Evolutionary conservation across 371 early-diverging fungal genomes (phyloP).

Genomic region (Mortierella sp.): DNA sequence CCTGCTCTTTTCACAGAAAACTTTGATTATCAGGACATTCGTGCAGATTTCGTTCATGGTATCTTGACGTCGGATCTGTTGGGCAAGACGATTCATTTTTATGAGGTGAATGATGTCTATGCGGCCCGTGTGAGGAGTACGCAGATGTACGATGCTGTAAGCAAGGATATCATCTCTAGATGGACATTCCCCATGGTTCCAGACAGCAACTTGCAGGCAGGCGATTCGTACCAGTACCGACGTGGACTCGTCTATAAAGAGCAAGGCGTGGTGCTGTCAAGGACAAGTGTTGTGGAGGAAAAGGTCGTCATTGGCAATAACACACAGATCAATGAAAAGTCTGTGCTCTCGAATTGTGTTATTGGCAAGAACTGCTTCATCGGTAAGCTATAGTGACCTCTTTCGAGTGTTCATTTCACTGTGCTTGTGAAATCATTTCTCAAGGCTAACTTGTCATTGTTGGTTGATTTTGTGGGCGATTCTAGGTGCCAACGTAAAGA

Average conservation of each 20-base stretch:
- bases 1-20: constrained; percentile 96
- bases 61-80: constrained; percentile 91
- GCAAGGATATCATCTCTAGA: constrained; percentile 88
- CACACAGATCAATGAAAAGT: constrained; percentile 80
- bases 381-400: constrained; percentile 49
- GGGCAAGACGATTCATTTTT: constrained; percentile 87
- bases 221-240: constrained; percentile 74
- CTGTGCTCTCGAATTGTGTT: constrained; percentile 77
- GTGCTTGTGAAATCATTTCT: background rate
- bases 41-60: constrained; percentile 92
- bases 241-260: constrained; percentile 91
- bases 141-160: constrained; percentile 85
- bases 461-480: background rate
- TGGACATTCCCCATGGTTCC: constrained; percentile 96
- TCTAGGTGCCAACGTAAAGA: constrained; percentile 70
- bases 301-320: constrained; percentile 86
- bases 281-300: constrained; percentile 81
- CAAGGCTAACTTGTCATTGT: background rate
- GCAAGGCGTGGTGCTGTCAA: constrained; percentile 74
- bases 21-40: constrained; percentile 95
- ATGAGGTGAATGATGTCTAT: constrained; percentile 82
- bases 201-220: constrained; percentile 80
- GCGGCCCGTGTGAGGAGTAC: constrained; percentile 86
- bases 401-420: background rate
- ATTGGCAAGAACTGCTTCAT: constrained; percentile 89